These are phyloP conservation scores for Wickerhamomyces xylosicus DNA, from an alignment of 805 yeast genomes.

Conservation along the genomic window DNA sequence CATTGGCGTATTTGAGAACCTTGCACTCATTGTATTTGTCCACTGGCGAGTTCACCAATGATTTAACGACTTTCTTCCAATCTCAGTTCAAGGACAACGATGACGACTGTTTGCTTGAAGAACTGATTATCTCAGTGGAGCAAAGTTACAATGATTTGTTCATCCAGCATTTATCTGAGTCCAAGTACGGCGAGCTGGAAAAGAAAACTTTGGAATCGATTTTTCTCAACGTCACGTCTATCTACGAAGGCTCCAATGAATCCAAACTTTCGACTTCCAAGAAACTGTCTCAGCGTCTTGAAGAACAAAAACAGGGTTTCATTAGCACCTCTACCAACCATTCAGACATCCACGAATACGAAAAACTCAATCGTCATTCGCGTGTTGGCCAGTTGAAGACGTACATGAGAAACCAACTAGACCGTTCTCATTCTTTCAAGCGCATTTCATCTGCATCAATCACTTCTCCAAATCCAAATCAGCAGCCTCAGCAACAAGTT, in stretches of 20 bases:
- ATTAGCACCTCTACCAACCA: slow-evolving; percentile 1
- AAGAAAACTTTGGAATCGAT: slow-evolving; percentile 48
- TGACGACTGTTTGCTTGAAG: slow-evolving; percentile 25
- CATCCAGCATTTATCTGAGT: slow-evolving; percentile 54
- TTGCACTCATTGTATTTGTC: slow-evolving; percentile 56
- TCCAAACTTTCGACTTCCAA: slow-evolving; percentile 17
- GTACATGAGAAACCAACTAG: slow-evolving; percentile 44
- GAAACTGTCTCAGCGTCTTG: slow-evolving; percentile 17
- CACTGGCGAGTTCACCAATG: slow-evolving; percentile 50
- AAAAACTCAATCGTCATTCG: slow-evolving; percentile 21
- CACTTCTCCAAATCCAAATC: slow-evolving; percentile 1
- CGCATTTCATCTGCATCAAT: slow-evolving; percentile 5
- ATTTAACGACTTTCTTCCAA: slow-evolving; percentile 50
- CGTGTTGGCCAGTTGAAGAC: slow-evolving; percentile 42
- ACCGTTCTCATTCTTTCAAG: slow-evolving; percentile 28
- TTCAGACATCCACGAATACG: slow-evolving; percentile 16
- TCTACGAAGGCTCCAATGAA: slow-evolving; percentile 23
- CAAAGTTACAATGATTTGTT: slow-evolving; percentile 68
- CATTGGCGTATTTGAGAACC: slow-evolving; percentile 66
- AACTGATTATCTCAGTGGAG: slow-evolving; percentile 44
- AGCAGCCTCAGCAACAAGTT: slow-evolving; percentile 2
- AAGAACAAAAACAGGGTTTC: background rate
- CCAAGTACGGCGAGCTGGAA: slow-evolving; percentile 61
- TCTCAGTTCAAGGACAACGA: slow-evolving; percentile 28
- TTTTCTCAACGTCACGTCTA: slow-evolving; percentile 21